Conservation (phyloP, 1,284 basidiomycete species). For the Anthracocystis setariae region DNA sequence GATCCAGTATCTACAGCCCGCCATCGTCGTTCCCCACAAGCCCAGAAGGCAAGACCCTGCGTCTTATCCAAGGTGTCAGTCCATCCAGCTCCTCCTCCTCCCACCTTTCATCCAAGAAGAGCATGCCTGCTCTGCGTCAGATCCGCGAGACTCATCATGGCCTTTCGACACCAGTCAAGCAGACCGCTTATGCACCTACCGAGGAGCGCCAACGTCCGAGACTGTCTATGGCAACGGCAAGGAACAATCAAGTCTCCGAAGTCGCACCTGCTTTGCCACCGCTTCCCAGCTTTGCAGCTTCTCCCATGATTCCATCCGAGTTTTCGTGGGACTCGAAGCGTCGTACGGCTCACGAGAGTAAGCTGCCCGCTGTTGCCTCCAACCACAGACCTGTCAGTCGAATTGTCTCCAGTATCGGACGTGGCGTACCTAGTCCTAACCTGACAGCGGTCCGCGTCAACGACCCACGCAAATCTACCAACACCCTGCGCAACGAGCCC, state of each 20-base stretch:
- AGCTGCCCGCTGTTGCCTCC: conserved; percentile 16
- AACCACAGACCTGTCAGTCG: conserved; percentile 38
- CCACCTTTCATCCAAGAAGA: conserved; percentile 29
- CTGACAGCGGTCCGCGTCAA: conserved; percentile 29
- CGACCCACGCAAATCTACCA: conserved; percentile 39
- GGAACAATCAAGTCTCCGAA: conserved; percentile 8
- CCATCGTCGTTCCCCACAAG: conserved; percentile 38
- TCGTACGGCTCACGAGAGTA: conserved; percentile 20
- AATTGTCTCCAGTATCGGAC: conserved; percentile 43
- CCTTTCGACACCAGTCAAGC: conserved; percentile 5
- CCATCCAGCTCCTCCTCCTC: conserved; percentile 19
- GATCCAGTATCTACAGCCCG: conserved; percentile 16
- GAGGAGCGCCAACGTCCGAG: conserved; percentile 17
- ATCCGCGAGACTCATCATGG: conserved; percentile 31
- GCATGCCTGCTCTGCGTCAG: conserved; percentile 48
- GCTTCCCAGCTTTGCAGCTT: conserved; percentile 37
- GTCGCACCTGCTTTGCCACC: conserved; percentile 36
- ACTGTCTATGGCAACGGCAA: conserved; percentile 8
- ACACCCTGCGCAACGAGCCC: conserved; percentile 29
- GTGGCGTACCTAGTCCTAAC: conserved; percentile 46
- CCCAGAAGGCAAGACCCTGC: conserved; percentile 22
- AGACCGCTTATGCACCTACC: conserved; percentile 22
- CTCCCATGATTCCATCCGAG: conserved; percentile 45
- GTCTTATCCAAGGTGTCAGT: conserved; percentile 15
- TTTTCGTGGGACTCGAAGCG: conserved; percentile 36